Percentiles rank a stretch among this genome's conserved stretches.
These are phyloP conservation scores for Venturia oleaginea DNA, from an alignment of 2,329 filamentous ascomycete species.

Conservation along the genomic window DNA sequence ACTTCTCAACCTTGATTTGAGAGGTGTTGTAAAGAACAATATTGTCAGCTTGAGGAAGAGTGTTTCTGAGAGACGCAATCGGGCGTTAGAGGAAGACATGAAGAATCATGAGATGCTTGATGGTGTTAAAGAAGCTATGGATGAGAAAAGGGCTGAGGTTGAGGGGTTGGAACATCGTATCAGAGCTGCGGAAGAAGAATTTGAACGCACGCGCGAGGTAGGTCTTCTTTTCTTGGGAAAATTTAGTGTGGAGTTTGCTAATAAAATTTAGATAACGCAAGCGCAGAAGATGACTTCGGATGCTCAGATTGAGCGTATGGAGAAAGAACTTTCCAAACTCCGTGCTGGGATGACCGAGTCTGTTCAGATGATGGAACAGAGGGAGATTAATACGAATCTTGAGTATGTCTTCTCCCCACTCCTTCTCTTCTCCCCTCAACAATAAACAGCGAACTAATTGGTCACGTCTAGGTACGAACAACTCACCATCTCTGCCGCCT, in stretches of 20 bases:
- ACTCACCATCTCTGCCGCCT: constrained; percentile 70
- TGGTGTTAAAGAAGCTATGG: constrained; percentile 91
- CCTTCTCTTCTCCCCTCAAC: not conserved
- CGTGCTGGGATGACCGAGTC: constrained; percentile 72
- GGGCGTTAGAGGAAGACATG: constrained; percentile 81
- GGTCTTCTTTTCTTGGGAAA: constrained; percentile 5
- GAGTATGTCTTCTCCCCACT: constrained; percentile 51
- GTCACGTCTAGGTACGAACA: constrained; percentile 65
- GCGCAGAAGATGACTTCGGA: constrained; percentile 84
- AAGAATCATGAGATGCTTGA: constrained; percentile 90
- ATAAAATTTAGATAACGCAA: constrained; percentile 47
- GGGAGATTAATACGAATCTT: constrained; percentile 93
- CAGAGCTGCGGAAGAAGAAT: constrained; percentile 81
- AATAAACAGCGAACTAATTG: not conserved
- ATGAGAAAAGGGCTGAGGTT: constrained; percentile 88
- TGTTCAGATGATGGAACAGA: constrained; percentile 84
- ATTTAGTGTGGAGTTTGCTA: constrained; percentile 3
- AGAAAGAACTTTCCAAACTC: constrained; percentile 96
- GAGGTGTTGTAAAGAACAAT: constrained; percentile 69
- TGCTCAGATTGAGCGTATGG: constrained; percentile 95
- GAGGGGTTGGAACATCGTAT: constrained; percentile 85
- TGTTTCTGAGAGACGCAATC: constrained; percentile 77
- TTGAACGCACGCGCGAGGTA: constrained; percentile 83
- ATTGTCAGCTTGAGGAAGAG: constrained; percentile 76
- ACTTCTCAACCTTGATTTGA: constrained; percentile 79